Percentiles rank a stretch among this genome's conserved stretches.
phyloP scores from a whole-genome alignment of 2,329 filamentous ascomycete genomes.

The Alternaria gansuensis region DNA sequence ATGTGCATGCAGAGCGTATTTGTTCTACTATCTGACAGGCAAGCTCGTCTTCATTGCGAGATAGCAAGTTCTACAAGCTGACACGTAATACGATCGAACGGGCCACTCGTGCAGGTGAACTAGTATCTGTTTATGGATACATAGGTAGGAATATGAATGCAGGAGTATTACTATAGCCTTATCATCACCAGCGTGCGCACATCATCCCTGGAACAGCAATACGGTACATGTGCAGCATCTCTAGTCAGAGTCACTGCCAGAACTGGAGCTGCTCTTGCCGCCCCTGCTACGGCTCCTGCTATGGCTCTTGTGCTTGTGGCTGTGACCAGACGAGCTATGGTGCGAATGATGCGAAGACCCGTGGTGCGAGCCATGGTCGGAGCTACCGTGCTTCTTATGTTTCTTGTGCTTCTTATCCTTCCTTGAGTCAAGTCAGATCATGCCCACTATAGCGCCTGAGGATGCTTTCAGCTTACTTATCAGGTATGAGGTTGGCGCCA shows the following conservation, averaged over 20 bases:
- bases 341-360: conserved; percentile 21
- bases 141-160: not conserved
- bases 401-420: conserved; percentile 48
- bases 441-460: no score
- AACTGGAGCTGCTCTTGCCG: conserved; percentile 44
- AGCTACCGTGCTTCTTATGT: conserved; percentile 49
- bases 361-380: conserved; percentile 39
- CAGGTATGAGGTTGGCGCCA: conserved; percentile 63
- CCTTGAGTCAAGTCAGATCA: conserved; percentile 17
- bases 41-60: no score
- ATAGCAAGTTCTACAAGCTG: no score
- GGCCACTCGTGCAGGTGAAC: not conserved
- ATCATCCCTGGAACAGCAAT: not conserved
- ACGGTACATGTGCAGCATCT: not conserved
- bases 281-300: conserved; percentile 47
- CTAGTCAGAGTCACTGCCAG: conserved; percentile 52
- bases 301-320: conserved; percentile 42
- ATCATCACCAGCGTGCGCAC: not conserved
- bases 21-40: not conserved
- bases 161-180: not conserved
- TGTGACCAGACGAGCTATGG: conserved; percentile 6
- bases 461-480: conserved; percentile 45
- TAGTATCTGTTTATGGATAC: not conserved
- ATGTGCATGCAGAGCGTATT: conserved; percentile 3
- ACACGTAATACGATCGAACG: not conserved